A percentile compares a stretch with the other conserved stretches of the same genome.
phyloP scores from a whole-genome alignment of 257 asterid genomes.

The Capsicum chinense region DNA sequence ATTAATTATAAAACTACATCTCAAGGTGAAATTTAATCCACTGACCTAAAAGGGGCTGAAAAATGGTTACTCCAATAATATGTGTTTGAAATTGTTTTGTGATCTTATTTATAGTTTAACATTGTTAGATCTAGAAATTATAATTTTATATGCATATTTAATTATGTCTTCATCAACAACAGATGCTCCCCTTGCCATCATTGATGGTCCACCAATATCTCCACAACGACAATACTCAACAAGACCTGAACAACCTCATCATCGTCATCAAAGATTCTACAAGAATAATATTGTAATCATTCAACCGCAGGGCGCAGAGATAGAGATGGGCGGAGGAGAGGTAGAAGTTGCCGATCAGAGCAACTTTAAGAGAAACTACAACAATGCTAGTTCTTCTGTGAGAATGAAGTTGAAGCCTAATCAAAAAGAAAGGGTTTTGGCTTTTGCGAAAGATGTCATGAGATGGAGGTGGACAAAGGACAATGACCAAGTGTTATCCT shows the following conservation, averaged over 20 bases:
- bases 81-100: too few relatives aligned
- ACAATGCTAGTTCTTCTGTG: too few relatives aligned
- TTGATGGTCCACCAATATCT: background rate
- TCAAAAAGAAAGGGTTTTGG: background rate
- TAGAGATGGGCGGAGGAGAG: background rate
- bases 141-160: too few relatives aligned
- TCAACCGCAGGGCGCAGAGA: background rate
- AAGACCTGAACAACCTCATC: background rate
- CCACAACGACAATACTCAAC: background rate
- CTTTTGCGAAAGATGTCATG: constrained; percentile 14
- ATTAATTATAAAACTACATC: too few relatives aligned
- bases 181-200: background rate
- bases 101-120: too few relatives aligned
- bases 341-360: background rate
- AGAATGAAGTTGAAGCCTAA: background rate
- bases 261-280: too few relatives aligned
- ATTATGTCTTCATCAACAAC: background rate
- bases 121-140: too few relatives aligned
- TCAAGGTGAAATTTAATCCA: too few relatives aligned
- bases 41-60: background rate
- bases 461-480: constrained; percentile 23
- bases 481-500: background rate
- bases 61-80: too few relatives aligned
- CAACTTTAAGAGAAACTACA: too few relatives aligned
- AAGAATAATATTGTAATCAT: too few relatives aligned